These are phyloP conservation scores for Solanum tarijense DNA, from an alignment of 257 asterid genomes.

Conservation along the genomic window DNA sequence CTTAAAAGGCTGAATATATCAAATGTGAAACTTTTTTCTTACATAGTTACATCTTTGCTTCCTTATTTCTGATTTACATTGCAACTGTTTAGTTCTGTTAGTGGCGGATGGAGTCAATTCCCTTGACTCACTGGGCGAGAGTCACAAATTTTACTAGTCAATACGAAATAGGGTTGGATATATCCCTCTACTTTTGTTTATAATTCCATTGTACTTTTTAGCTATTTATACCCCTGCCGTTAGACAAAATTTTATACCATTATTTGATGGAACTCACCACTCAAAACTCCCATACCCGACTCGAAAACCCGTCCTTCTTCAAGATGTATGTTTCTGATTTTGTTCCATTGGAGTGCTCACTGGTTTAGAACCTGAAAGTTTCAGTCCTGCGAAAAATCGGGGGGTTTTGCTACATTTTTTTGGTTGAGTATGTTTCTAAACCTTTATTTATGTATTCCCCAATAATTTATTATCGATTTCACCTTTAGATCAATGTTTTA, in stretches of 20 bases:
- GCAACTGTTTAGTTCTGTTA: neutral
- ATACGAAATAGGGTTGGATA: neutral
- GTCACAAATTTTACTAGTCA: neutral
- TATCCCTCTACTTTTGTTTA: neutral
- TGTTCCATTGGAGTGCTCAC: too few species aligned
- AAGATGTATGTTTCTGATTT: neutral
- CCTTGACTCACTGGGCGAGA: neutral
- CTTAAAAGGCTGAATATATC: neutral
- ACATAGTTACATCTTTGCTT: neutral
- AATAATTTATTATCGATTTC: too few species aligned
- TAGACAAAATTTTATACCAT: neutral
- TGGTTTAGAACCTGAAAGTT: too few species aligned
- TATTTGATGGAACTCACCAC: neutral
- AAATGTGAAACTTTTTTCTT: neutral
- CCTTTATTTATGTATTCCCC: neutral
- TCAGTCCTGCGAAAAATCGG: too few species aligned
- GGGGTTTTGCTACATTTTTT: too few species aligned
- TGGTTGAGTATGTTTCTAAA: neutral
- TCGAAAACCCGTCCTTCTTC: neutral
- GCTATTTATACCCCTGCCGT: neutral
- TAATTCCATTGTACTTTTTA: too few species aligned
- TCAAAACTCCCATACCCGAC: neutral
- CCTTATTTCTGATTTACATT: neutral
- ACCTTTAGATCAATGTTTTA: too few species aligned
- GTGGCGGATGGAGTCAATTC: neutral